Conservation (phyloP, 192 early-diverging fungal species). For the Gryganskiella cystojenkinii region DNA sequence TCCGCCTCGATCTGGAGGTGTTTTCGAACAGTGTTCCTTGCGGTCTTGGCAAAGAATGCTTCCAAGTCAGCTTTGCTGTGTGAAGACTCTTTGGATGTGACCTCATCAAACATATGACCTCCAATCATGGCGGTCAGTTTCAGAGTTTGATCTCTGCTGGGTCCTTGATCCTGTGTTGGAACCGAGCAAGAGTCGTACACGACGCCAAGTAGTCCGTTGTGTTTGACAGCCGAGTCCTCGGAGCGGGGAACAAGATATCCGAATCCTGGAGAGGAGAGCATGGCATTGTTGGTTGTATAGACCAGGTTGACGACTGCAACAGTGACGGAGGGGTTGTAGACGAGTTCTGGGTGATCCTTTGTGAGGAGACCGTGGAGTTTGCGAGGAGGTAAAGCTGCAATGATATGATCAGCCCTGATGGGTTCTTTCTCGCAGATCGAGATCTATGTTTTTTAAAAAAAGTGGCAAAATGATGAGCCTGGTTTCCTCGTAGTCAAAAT, state of each 20-base stretch:
- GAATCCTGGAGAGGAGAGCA: conserved; percentile 83
- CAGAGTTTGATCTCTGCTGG: conserved; percentile 29
- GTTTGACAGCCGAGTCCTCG: conserved; percentile 58
- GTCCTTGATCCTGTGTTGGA: conserved; percentile 72
- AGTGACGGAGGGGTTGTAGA: conserved; percentile 72
- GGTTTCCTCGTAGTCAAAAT: neutral
- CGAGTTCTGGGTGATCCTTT: conserved; percentile 55
- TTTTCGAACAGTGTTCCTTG: conserved; percentile 66
- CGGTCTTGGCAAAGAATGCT: conserved; percentile 46
- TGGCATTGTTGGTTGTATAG: conserved; percentile 56
- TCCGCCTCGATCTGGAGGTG: conserved; percentile 67
- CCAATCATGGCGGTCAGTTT: conserved; percentile 94
- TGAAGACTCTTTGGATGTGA: conserved; percentile 9
- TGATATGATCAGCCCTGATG: conserved; percentile 66
- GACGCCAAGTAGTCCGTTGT: conserved; percentile 72
- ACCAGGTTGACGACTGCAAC: conserved; percentile 91
- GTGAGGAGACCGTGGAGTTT: conserved; percentile 28
- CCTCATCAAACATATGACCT: conserved; percentile 75
- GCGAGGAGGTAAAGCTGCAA: conserved; percentile 76
- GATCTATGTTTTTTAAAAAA: conserved; percentile 15
- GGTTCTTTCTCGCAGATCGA: conserved; percentile 38
- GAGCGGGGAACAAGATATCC: conserved; percentile 88
- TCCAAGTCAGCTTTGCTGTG: conserved; percentile 6
- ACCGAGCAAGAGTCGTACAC: conserved; percentile 90
- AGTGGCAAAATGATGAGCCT: neutral